These are phyloP conservation scores for Pichia deserticola DNA, from an alignment of 805 yeast genomes.

Conservation along the genomic window DNA sequence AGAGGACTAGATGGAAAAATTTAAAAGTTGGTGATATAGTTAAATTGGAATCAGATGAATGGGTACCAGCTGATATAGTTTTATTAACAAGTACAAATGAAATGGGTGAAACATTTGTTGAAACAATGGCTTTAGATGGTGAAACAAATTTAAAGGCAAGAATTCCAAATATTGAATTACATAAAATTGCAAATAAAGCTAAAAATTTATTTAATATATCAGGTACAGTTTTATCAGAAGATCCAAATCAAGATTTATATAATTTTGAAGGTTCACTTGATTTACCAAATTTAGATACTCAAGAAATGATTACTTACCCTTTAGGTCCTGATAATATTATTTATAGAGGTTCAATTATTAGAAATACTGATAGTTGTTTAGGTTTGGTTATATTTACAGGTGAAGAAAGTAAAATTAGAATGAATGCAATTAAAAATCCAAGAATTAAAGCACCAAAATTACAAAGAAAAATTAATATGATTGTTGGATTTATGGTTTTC, in stretches of 20 bases:
- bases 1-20: constrained; percentile 56
- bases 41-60: constrained; percentile 67
- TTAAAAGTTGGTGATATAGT: constrained; percentile 84
- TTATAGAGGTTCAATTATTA: constrained; percentile 81
- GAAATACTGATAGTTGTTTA: constrained; percentile 69
- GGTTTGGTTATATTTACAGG: constrained; percentile 92
- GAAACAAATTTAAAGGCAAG: constrained; percentile 86
- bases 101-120: constrained; percentile 62
- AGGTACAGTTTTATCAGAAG: constrained; percentile 65
- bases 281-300: constrained; percentile 21
- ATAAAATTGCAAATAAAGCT: constrained; percentile 43
- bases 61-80: constrained; percentile 90
- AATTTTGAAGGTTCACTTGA: constrained; percentile 77
- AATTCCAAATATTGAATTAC: constrained; percentile 57
- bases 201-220: constrained; percentile 41
- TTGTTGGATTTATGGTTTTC: constrained; percentile 80
- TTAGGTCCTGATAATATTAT: constrained; percentile 75
- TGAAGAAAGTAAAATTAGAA: constrained; percentile 89
- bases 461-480: constrained; percentile 72
- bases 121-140: constrained; percentile 97
- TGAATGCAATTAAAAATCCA: constrained; percentile 88
- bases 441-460: constrained; percentile 90
- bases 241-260: constrained; percentile 87
- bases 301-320: constrained; percentile 40
- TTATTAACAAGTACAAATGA: constrained; percentile 63